Evolutionary conservation across 768 basidiomycete species (phyloP), one percentile per base, ranked within the genome.

Genomic region (Pulveroboletus sp.): DNA sequence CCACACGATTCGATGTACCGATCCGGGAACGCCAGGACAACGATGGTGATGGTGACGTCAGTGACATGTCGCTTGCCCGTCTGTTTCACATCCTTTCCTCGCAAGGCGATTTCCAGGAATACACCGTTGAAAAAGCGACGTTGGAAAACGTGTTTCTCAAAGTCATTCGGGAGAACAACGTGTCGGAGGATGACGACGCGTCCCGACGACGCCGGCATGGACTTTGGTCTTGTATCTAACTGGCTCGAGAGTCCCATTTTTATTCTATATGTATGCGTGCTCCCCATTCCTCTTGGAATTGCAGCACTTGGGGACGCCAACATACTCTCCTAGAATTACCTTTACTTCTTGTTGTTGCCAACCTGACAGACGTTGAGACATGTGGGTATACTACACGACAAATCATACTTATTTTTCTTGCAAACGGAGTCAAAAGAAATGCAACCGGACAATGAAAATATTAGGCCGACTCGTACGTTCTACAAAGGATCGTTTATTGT

Each of bases 121-220:
- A 84, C 50, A 84, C 83, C 0, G 83, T 86, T 9, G 86, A 86
- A 66, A 80, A 78, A 48, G 79, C 82, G 8, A 80, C 81, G 6
- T 57, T 87, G 54, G 86, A 88, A 65, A 86, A 81, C 53, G 82
- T 84, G 14, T 88, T 88, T 66, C 61, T 87, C 57, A 83, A 84
- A 61, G 82, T 85, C 17, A 83, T 85, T 50, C 68, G 82, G 50
- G 78, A 77, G 56, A 81, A 84, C 46, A 70, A 82, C 56, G 77
- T 82, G 3, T 56, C 65, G 11, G 83, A 85, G 59, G 72, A 76
- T 55, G 75, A 76, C 46, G 57, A 30, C 4, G 8, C 18, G 9
- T 39, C 50, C 32, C 43, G 43, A 26, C 43, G 39, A 17, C 48
- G 54, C n/a, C 43, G 49, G 35, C 44, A 41, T 44, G 46, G 49